These are phyloP conservation scores for Salix viminalis DNA, from an alignment of 345 rosid species.

Conservation along the genomic window DNA sequence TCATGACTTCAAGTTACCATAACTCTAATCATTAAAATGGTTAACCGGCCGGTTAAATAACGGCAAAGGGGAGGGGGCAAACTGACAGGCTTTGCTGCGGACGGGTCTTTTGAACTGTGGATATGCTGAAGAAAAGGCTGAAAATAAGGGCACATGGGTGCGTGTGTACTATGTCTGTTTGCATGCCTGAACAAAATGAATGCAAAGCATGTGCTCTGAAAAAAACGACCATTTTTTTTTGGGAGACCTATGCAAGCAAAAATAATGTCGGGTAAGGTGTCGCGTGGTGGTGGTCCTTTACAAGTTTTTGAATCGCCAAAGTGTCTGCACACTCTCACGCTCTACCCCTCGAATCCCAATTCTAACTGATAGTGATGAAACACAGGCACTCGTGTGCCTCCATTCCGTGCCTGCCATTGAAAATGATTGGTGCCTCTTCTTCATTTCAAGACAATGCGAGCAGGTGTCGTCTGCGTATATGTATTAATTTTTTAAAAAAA, in stretches of 20 bases:
- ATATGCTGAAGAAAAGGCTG: conserved; percentile 1
- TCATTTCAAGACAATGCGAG: not conserved
- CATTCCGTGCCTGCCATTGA: conserved; percentile 12
- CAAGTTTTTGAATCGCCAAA: not conserved
- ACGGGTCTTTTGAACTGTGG: not conserved
- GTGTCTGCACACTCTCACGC: not conserved
- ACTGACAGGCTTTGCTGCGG: not conserved
- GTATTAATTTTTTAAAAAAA: too few species aligned
- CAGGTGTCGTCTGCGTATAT: conserved; percentile 17
- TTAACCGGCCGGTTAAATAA: too few species aligned
- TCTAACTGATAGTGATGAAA: conserved; percentile 28
- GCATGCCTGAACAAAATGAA: conserved; percentile 29
- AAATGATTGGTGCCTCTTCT: conserved; percentile 8
- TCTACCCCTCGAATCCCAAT: not conserved
- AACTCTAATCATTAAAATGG: not conserved
- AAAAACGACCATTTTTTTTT: not conserved
- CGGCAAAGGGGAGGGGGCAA: not conserved
- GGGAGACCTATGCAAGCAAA: not conserved
- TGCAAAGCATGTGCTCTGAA: conserved; percentile 26
- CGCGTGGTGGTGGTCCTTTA: not conserved
- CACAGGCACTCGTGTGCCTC: conserved; percentile 30
- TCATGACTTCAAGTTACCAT: not conserved
- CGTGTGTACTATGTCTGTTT: conserved; percentile 28
- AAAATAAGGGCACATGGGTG: conserved; percentile 42
- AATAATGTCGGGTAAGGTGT: not conserved